These are phyloP conservation scores for Ceratocystiopsis brevicomis DNA, from an alignment of 2,329 filamentous ascomycete genomes.

Conservation along the genomic window DNA sequence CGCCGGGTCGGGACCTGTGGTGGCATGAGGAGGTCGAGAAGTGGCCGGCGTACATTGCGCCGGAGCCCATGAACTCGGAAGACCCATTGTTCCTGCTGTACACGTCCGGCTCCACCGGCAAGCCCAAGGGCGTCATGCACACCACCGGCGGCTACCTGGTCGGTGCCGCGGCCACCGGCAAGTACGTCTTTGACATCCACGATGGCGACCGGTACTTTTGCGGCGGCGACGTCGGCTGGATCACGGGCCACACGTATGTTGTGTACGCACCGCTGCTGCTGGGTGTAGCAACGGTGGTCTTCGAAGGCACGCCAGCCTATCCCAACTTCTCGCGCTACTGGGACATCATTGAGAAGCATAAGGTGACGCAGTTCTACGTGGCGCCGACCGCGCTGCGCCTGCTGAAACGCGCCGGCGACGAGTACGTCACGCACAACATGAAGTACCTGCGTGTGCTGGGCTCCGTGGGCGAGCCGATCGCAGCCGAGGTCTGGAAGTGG, in stretches of 20 bases:
- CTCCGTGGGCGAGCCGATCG: slow-evolving; percentile 93
- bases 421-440: slow-evolving; percentile 82
- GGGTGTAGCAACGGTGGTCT: slow-evolving; percentile 87
- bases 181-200: slow-evolving; percentile 98
- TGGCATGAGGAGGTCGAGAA: slow-evolving; percentile 98
- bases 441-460: slow-evolving; percentile 75
- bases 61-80: slow-evolving; percentile 78
- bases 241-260: slow-evolving; percentile 95
- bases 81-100: slow-evolving; percentile 96
- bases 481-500: slow-evolving; percentile 98
- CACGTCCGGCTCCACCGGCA: slow-evolving; percentile 92
- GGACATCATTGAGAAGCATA: slow-evolving; percentile 92
- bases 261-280: slow-evolving; percentile 89
- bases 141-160: slow-evolving; percentile 90
- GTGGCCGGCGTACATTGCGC: slow-evolving; percentile 81
- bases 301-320: slow-evolving; percentile 93
- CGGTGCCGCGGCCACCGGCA: slow-evolving; percentile 81
- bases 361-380: slow-evolving; percentile 95
- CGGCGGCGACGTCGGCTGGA: slow-evolving; percentile 96
- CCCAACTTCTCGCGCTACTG: slow-evolving; percentile 97
- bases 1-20: slow-evolving; percentile 75
- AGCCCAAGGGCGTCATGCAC: slow-evolving; percentile 98
- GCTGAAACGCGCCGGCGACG: slow-evolving; percentile 84
- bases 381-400: slow-evolving; percentile 84
- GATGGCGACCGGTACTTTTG: slow-evolving; percentile 90